These are phyloP conservation scores for Chaetomiaceae sp. DNA, from an alignment of 2,329 filamentous ascomycete genomes.

Conservation along the genomic window DNA sequence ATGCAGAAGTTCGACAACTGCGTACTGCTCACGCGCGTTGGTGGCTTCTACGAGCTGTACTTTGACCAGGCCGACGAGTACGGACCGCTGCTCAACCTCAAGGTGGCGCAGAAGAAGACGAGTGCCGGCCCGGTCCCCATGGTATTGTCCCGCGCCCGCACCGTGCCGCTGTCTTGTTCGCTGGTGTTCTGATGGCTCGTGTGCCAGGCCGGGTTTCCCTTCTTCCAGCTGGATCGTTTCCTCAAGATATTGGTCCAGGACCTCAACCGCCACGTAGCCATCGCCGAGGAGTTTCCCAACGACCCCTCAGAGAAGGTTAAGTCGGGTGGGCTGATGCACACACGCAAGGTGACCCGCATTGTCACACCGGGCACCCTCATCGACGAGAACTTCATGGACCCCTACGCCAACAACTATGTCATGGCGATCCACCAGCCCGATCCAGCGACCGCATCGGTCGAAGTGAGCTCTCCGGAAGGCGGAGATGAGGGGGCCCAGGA, in stretches of 20 bases:
- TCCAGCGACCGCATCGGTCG: constrained; percentile 10
- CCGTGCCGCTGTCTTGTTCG: constrained; percentile 21
- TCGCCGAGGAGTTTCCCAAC: constrained; percentile 88
- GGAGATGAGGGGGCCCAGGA: constrained; percentile 8
- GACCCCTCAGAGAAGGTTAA: constrained; percentile 63
- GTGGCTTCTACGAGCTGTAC: constrained; percentile 96
- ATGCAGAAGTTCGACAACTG: constrained; percentile 89
- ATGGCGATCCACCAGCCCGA: constrained; percentile 63
- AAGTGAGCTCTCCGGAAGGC: constrained; percentile 7
- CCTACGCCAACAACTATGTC: constrained; percentile 87
- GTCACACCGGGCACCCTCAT: constrained; percentile 94
- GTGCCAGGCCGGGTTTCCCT: constrained; percentile 80
- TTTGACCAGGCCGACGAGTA: constrained; percentile 91
- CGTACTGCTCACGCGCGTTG: constrained; percentile 84
- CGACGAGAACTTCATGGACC: constrained; percentile 95
- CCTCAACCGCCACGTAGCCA: constrained; percentile 81
- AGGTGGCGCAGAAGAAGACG: constrained; percentile 76
- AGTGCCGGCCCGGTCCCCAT: constrained; percentile 74
- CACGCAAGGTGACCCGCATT: constrained; percentile 77
- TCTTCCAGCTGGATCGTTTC: constrained; percentile 85
- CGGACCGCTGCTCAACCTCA: constrained; percentile 79
- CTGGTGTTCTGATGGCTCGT: constrained; percentile 23
- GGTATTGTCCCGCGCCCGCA: constrained; percentile 42
- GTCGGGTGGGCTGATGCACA: constrained; percentile 73
- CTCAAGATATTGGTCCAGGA: constrained; percentile 92